These are phyloP conservation scores for Halophytophthora batemanensis DNA, from an alignment of 352 stramenopile genomes.

Conservation along the genomic window DNA sequence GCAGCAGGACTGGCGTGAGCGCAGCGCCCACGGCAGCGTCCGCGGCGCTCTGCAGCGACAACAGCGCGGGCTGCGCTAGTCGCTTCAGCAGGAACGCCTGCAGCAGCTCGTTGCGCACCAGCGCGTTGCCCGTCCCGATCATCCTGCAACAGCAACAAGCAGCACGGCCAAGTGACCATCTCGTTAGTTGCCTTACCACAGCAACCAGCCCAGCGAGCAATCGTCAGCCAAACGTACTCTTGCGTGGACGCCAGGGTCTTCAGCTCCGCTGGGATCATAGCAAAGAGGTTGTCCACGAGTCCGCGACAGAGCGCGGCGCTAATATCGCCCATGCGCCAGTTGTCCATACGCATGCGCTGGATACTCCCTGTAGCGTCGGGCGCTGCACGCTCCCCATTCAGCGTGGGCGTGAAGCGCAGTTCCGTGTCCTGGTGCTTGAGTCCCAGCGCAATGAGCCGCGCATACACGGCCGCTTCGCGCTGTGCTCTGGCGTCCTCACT, in stretches of 20 bases:
- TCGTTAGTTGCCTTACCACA: not conserved
- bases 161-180: not conserved
- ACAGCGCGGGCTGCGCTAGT: slow-evolving; percentile 27
- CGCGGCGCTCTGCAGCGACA: slow-evolving; percentile 42
- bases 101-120: slow-evolving; percentile 62
- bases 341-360: slow-evolving; percentile 47
- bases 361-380: slow-evolving; percentile 40
- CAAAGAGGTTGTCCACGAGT: slow-evolving; percentile 69
- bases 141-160: slow-evolving; percentile 29
- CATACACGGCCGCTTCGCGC: slow-evolving; percentile 37
- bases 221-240: slow-evolving; percentile 30
- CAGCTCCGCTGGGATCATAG: slow-evolving; percentile 56
- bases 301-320: slow-evolving; percentile 60
- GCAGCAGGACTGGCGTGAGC: slow-evolving; percentile 33
- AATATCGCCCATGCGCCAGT: slow-evolving; percentile 73
- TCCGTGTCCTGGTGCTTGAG: slow-evolving; percentile 45
- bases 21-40: slow-evolving; percentile 63
- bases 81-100: slow-evolving; percentile 41
- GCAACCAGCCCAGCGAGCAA: not conserved
- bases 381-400: slow-evolving; percentile 62
- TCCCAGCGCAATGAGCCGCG: slow-evolving; percentile 51
- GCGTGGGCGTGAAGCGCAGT: slow-evolving; percentile 56
- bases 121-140: slow-evolving; percentile 71
- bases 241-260: slow-evolving; percentile 24
- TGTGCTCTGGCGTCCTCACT: not conserved